Conservation (phyloP, 805 yeast species). For the Suhomyces tanzawaensis region DNA sequence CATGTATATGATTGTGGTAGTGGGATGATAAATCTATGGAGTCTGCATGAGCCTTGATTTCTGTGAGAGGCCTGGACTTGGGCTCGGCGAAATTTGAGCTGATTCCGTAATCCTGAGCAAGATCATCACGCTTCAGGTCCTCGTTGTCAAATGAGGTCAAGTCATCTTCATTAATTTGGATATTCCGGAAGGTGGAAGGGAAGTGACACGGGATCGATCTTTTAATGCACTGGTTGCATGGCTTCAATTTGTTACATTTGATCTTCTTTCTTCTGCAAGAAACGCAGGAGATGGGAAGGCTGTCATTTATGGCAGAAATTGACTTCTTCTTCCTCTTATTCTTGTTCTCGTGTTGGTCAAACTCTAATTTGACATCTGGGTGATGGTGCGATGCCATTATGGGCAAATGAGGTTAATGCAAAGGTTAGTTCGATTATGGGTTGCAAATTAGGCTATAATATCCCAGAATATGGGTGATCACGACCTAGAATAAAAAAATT, state of each 20-base stretch:
- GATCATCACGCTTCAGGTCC: no score
- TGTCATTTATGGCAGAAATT: constrained; percentile 12
- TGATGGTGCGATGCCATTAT: neutral
- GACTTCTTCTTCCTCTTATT: neutral
- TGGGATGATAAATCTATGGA: neutral
- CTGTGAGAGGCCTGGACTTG: neutral
- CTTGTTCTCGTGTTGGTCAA: neutral
- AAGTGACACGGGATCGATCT: constrained; percentile 41
- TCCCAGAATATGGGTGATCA: no score
- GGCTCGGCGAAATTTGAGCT: neutral
- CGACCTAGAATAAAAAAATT: no score
- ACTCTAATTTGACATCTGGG: neutral
- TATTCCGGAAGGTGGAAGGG: constrained; percentile 48
- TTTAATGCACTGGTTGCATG: constrained; percentile 42
- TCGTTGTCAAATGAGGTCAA: no score
- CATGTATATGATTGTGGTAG: neutral
- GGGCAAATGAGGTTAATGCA: no score
- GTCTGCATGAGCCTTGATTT: neutral
- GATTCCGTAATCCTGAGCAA: neutral
- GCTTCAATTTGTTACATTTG: constrained; percentile 33
- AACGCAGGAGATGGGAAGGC: constrained; percentile 34
- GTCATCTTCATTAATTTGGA: constrained; percentile 24
- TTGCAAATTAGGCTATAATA: no score
- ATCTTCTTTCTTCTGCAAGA: constrained; percentile 37
- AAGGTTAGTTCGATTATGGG: no score